Evolutionary conservation across 306 rosid species (phyloP).

Genomic region (Sechiopsis laciniata): DNA sequence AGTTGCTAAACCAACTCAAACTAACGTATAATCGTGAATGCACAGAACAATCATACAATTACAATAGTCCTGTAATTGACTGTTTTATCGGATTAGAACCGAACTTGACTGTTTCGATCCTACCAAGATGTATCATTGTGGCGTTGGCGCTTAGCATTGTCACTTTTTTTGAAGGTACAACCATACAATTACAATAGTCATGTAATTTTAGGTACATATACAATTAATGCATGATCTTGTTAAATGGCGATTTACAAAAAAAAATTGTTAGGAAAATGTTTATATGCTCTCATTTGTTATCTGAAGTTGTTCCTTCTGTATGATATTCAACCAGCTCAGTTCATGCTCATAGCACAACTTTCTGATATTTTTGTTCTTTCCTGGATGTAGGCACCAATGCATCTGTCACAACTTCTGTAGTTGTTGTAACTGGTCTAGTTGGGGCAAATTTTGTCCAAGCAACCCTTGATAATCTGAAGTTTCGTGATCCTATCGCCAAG

Average conservation of each 20-base stretch:
- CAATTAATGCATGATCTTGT: neutral
- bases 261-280: neutral
- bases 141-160: slow-evolving; percentile 95
- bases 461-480: slow-evolving; percentile 61
- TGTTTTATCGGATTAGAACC: slow-evolving; percentile 77
- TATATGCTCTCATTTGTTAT: neutral
- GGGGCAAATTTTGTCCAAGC: slow-evolving; percentile 96
- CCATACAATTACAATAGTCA: neutral
- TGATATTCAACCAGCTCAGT: slow-evolving; percentile 1
- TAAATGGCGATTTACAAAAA: neutral
- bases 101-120: slow-evolving; percentile 73
- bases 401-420: slow-evolving; percentile 83
- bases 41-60: too few relatives aligned
- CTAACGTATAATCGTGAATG: too few relatives aligned
- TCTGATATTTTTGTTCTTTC: slow-evolving; percentile 1
- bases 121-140: slow-evolving; percentile 88
- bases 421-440: slow-evolving; percentile 84
- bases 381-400: slow-evolving; percentile 65
- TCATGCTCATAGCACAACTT: neutral
- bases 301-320: neutral
- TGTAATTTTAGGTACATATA: neutral
- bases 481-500: slow-evolving; percentile 92
- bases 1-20: too few relatives aligned
- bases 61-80: too few relatives aligned
- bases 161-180: slow-evolving; percentile 81